A percentile compares a stretch with the other conserved stretches of the same genome.
Conservation (phyloP, 768 basidiomycete species). For the Boletus rubropictus region DNA sequence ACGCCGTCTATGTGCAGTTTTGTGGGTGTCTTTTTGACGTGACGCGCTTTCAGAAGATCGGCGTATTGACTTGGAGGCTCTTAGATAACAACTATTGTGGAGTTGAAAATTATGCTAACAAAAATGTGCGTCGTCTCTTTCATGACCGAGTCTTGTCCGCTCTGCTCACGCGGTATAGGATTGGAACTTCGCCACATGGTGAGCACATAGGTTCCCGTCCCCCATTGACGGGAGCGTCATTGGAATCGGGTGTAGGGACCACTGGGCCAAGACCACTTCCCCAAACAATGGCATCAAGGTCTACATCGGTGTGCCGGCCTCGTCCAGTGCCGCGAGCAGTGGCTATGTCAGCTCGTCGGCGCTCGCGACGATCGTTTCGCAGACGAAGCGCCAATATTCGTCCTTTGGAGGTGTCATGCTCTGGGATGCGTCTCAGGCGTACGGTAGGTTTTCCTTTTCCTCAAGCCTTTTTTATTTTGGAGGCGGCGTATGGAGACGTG, state of each 20-base stretch:
- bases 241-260: slow-evolving; percentile 31
- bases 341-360: slow-evolving; percentile 37
- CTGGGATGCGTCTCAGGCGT: slow-evolving; percentile 45
- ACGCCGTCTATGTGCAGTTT: slow-evolving; percentile 49
- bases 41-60: neutral
- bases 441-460: slow-evolving; percentile 23
- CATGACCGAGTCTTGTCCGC: neutral
- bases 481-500: neutral
- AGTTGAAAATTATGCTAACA: slow-evolving; percentile 38
- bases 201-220: neutral
- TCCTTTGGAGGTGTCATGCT: slow-evolving; percentile 43
- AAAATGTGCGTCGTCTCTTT: slow-evolving; percentile 25
- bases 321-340: slow-evolving; percentile 34
- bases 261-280: slow-evolving; percentile 40
- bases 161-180: slow-evolving; percentile 31
- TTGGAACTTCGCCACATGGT: slow-evolving; percentile 41
- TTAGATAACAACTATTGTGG: slow-evolving; percentile 45
- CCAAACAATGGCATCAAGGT: slow-evolving; percentile 44
- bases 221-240: neutral
- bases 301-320: slow-evolving; percentile 44
- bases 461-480: no score
- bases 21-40: slow-evolving; percentile 20
- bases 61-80: slow-evolving; percentile 1
- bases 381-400: slow-evolving; percentile 33
- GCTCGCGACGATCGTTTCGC: slow-evolving; percentile 30